A percentile compares a stretch with the other conserved stretches of the same genome.
Evolutionary conservation across 2,329 filamentous ascomycete genomes (phyloP).

Genomic region (Helicocarpus griseus): DNA sequence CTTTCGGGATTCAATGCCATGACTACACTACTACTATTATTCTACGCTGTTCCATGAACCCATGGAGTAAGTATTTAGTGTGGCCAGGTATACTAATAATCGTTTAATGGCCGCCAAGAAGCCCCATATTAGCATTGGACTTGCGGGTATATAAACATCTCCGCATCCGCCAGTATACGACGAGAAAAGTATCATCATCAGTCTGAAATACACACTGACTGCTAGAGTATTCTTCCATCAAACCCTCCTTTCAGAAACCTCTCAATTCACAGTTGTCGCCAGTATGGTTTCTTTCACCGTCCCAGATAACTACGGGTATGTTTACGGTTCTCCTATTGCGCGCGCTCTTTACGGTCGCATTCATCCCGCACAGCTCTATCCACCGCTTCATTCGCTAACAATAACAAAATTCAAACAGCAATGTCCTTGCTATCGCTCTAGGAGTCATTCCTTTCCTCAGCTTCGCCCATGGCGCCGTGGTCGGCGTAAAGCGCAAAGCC

Average conservation of each 20-base stretch:
- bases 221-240: not conserved
- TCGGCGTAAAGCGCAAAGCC: conserved; percentile 38
- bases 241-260: not conserved
- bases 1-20: no score
- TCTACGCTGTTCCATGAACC: no score
- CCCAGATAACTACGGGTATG: conserved; percentile 41
- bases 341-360: not conserved
- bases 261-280: not conserved
- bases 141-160: no score
- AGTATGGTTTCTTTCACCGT: conserved; percentile 35
- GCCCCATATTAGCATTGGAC: no score
- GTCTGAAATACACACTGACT: not conserved
- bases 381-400: not conserved
- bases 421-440: conserved; percentile 45
- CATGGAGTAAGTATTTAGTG: no score
- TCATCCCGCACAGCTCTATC: not conserved
- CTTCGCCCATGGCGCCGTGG: conserved; percentile 42
- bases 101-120: no score
- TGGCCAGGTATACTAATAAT: no score
- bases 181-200: no score
- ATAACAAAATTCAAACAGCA: conserved; percentile 29
- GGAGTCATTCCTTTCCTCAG: conserved; percentile 45
- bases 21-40: no score
- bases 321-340: not conserved
- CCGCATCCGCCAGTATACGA: no score